Base-by-base conservation (phyloP, 139 green algal species). In the Pseudopediastrum boryanum region DNA sequence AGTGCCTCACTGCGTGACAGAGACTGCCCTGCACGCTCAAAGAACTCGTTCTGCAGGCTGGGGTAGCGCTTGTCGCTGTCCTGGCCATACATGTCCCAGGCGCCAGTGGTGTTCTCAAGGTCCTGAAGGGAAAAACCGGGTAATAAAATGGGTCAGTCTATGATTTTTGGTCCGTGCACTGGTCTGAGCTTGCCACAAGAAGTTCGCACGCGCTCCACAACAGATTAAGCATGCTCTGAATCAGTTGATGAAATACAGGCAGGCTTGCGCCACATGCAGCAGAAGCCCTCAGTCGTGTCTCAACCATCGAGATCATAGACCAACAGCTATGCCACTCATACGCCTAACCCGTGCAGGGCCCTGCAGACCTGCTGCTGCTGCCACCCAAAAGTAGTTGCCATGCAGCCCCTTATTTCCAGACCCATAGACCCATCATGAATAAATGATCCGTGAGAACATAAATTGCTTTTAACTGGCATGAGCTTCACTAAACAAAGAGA, bases 21-120 rank as follows among this genome's bases (percentile, higher is more conserved):
- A 16, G 91, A 83, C 39, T 87, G 89, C 27, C 91, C 88, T 25
- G 97, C 95, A 39, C 83, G 84, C 84, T 96, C 88, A 84, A 99
- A 99, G 91, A 99, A 99, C 83, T 96, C 93, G 35, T n/a, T 46
- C 88, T 93, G 91, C 79, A 94, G 78, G 74, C 58, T 81, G 46
- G 89, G 89, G 89, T 98, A 98, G 43, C 94, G 87, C 86, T 91
- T 94, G 67, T 92, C 80, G 72, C 95, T 90, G 33, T 97, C 92
- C 83, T 94, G 82, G 69, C 94, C 94, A 79, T 97, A 97, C 87
- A 98, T 92, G 81, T 98, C 94, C 94, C 94, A 98, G 39, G 89
- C 89, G 71, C 94, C 94, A 19, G 92, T 87, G 71, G 93, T 97
- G 94, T 97, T 96, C 86, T 97, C 93, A 64, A 98, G 77, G 80